Evolutionary conservation across 306 rosid species (phyloP).

Genomic region (Herpetospermum pedunculosum): DNA sequence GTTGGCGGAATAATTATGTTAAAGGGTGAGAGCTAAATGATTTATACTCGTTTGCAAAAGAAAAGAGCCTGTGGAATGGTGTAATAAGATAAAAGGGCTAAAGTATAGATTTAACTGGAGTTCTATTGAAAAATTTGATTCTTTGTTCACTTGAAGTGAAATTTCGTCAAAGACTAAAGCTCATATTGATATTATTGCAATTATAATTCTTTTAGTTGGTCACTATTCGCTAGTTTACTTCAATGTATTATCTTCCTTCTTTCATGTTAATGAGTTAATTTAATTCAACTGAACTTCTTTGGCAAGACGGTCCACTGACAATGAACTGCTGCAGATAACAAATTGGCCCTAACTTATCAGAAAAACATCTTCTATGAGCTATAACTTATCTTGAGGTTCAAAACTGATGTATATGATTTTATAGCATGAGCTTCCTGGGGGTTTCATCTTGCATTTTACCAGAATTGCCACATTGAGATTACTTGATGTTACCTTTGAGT

Average conservation of each 20-base stretch:
- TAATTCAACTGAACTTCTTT: neutral
- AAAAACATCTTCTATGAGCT: neutral
- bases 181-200: neutral
- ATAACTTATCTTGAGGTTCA: neutral
- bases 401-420: neutral
- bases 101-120: neutral
- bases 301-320: neutral
- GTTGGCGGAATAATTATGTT: too few species aligned
- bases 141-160: neutral
- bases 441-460: neutral
- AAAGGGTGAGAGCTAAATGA: neutral
- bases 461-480: neutral
- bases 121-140: neutral
- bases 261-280: neutral
- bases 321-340: neutral
- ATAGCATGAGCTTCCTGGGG: neutral
- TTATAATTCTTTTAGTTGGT: neutral
- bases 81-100: neutral
- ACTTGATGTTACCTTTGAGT: neutral
- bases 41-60: neutral
- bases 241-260: neutral
- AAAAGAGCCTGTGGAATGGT: neutral
- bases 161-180: neutral
- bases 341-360: neutral
- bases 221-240: neutral